Evolutionary conservation across 441 rosid species (phyloP), one percentile per base, ranked within the genome.

Genomic region (Kokia cookei): DNA sequence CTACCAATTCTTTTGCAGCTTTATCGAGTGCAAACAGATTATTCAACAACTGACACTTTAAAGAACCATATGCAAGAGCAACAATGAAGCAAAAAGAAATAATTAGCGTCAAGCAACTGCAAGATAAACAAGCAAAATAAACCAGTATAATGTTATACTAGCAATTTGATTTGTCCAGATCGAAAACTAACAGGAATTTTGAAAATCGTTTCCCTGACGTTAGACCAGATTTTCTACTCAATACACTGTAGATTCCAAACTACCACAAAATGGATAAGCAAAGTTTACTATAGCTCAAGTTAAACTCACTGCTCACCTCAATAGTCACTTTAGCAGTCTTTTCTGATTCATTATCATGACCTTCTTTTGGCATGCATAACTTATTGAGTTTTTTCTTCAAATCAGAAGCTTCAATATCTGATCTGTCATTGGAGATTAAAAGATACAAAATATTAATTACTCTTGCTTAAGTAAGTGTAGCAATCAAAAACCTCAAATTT

Each of bases 351-450:
- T 82, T 80, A 60, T 85, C 86, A 73, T 77, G 78, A 77, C 54
- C 88, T 76, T 88, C 92, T 81, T 70, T 77, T 48, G 81, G 72
- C 48, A 77, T 75, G 71, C 76, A 84, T 74, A 87, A 71, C 72
- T 78, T 78, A 67, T 86, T 92, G 42, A 96, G 97, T 73, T 88
- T 88, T 81, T 79, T 89, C 88, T 89, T 91, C 79, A 96, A 82
- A 68, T 75, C 73, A 62, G 72, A 81, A 73, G 91, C 88, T 89
- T 96, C 99, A 78, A 86, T 91, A 84, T 96, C 93, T 80, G 92
- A 89, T 84, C 99, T 95, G 94, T 69, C 74, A 85, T 76, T 75
- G 78, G 50, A 63, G 75, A 76, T 55, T 50, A 85, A 68, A 71
- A 72, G 24, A 57, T 22, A 74, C 71, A 69, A 83, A 14, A 68